A percentile compares a stretch with the other conserved stretches of the same genome.
Evolutionary conservation across 1,284 basidiomycete genomes (phyloP).

Genomic region (Cronartium quercuum): DNA sequence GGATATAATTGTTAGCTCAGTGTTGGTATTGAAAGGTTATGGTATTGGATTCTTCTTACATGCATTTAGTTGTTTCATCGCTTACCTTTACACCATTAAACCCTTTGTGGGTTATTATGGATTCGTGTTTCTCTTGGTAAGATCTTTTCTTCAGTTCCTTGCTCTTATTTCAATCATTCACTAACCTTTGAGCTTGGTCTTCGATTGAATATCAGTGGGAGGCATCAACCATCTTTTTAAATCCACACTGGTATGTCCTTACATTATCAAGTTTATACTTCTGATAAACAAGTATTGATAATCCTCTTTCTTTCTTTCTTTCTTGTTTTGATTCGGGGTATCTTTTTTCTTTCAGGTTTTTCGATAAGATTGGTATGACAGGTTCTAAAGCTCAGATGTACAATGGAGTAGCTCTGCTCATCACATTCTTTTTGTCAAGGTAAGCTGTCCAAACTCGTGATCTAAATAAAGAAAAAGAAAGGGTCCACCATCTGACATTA

Average conservation of each 20-base stretch:
- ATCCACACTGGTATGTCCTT: constrained; percentile 39
- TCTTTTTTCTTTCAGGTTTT: constrained; percentile 32
- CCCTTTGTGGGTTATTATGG: constrained; percentile 34
- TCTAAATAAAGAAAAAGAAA: background rate
- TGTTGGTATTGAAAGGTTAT: constrained; percentile 6
- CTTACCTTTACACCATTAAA: constrained; percentile 35
- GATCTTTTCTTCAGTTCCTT: background rate
- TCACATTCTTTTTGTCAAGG: constrained; percentile 28
- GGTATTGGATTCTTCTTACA: constrained; percentile 35
- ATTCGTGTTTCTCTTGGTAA: constrained; percentile 34
- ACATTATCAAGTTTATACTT: no score
- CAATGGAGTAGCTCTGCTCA: constrained; percentile 16
- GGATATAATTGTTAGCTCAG: constrained; percentile 29
- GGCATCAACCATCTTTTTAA: constrained; percentile 37
- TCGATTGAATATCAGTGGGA: constrained; percentile 29
- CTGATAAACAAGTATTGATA: no score
- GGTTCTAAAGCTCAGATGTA: constrained; percentile 28
- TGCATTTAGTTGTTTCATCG: constrained; percentile 31
- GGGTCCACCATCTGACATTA: background rate
- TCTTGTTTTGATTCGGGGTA: background rate
- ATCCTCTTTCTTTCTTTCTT: no score
- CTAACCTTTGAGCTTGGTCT: background rate
- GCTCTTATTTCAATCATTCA: no score
- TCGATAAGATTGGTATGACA: constrained; percentile 35
- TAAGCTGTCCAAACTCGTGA: background rate